These are phyloP conservation scores for Stephania cephalantha DNA, from an alignment of 164 flowering plant species.

Conservation along the genomic window DNA sequence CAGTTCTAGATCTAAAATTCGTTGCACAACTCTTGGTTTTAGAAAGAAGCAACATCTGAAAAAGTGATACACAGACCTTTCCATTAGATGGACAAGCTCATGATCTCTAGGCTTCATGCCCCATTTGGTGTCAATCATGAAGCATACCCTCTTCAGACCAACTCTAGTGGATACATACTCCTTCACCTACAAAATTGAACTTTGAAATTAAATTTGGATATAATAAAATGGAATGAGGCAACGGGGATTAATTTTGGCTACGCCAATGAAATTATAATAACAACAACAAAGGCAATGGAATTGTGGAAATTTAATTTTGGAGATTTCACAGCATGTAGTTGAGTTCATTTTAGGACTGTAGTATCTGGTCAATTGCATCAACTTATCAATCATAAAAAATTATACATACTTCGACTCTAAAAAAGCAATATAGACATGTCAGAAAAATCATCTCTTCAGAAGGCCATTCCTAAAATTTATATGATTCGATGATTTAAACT, in stretches of 20 bases:
- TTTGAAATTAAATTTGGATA: background rate
- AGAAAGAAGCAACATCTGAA: background rate
- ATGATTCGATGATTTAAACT: background rate
- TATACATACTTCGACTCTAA: background rate
- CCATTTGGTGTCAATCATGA: slow-evolving; percentile 97
- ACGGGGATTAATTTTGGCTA: no score
- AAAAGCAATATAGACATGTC: background rate
- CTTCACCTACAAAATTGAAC: slow-evolving; percentile 56
- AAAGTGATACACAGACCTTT: slow-evolving; percentile 45
- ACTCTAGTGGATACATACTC: slow-evolving; percentile 87
- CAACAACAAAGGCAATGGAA: no score
- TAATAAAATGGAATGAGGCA: no score
- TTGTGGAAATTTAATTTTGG: no score
- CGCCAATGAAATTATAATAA: no score
- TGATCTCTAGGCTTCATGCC: slow-evolving; percentile 95
- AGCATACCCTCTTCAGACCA: slow-evolving; percentile 76
- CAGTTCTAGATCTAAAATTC: background rate
- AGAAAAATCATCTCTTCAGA: background rate
- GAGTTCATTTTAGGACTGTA: background rate
- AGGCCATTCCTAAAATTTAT: background rate
- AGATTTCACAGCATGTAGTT: background rate
- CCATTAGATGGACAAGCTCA: slow-evolving; percentile 88
- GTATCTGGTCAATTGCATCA: background rate
- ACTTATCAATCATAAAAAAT: background rate
- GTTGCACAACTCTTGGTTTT: background rate